Evolutionary conservation across 768 basidiomycete genomes (phyloP).

Genomic region (Lentinus tigrinus): DNA sequence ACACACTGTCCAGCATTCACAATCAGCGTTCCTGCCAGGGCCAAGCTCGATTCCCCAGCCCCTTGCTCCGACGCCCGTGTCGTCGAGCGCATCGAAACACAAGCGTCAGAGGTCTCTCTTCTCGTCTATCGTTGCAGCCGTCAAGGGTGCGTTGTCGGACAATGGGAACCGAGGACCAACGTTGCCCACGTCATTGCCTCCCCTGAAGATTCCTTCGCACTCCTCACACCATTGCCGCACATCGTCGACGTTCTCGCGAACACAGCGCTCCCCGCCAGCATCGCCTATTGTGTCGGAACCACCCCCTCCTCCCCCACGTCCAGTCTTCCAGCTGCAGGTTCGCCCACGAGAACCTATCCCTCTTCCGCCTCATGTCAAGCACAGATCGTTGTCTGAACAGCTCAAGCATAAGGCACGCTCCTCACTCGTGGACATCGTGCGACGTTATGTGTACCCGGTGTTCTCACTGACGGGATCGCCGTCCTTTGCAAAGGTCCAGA

Average conservation of each 20-base stretch:
- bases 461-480: conserved; percentile 8
- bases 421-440: conserved; percentile 63
- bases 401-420: conserved; percentile 66
- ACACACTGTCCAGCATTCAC: neutral
- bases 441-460: conserved; percentile 45
- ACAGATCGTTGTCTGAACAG: conserved; percentile 17
- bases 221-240: conserved; percentile 8
- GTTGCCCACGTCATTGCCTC: conserved; percentile 11
- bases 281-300: conserved; percentile 30
- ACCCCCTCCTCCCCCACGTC: conserved; percentile 26
- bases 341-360: conserved; percentile 18
- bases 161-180: conserved; percentile 1
- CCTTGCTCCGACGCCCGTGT: conserved; percentile 7
- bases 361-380: conserved; percentile 15
- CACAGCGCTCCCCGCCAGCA: conserved; percentile 25
- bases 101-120: conserved; percentile 72
- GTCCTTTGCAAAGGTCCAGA: neutral
- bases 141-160: conserved; percentile 18
- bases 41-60: neutral
- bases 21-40: neutral
- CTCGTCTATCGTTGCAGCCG: conserved; percentile 64
- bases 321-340: conserved; percentile 20
- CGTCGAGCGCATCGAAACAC: conserved; percentile 39
- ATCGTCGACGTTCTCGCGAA: conserved; percentile 22
- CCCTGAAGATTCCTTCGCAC: conserved; percentile 13